phyloP scores from a whole-genome alignment of 2,329 filamentous ascomycete genomes.

The Ophiostoma populinum region DNA sequence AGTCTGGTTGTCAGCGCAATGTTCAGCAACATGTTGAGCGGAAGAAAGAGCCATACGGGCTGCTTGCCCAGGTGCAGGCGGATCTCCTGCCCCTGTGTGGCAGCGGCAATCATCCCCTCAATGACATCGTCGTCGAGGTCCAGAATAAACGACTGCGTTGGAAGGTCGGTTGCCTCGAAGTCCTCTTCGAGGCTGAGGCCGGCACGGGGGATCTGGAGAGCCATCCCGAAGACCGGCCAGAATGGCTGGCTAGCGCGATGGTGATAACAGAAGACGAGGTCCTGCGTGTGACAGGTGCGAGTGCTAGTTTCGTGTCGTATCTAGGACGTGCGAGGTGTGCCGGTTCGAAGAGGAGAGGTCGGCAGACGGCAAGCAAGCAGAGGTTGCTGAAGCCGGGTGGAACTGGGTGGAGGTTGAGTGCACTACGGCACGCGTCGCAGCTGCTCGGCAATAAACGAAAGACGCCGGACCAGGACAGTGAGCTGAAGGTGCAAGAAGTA shows the following conservation, averaged over 20 bases:
- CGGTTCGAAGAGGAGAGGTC: too few relatives aligned
- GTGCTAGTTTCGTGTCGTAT: neutral
- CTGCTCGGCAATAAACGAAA: too few relatives aligned
- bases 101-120: conserved; percentile 43
- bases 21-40: neutral
- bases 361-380: too few relatives aligned
- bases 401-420: too few relatives aligned
- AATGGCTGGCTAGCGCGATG: conserved; percentile 3
- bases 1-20: conserved; percentile 22
- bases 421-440: too few relatives aligned
- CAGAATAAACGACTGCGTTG: conserved; percentile 39
- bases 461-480: too few relatives aligned
- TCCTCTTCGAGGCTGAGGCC: conserved; percentile 41
- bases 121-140: conserved; percentile 39
- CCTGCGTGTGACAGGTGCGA: too few relatives aligned
- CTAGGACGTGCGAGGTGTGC: too few relatives aligned
- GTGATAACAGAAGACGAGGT: too few relatives aligned
- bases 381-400: too few relatives aligned
- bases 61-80: conserved; percentile 38
- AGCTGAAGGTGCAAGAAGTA: too few relatives aligned
- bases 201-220: conserved; percentile 36
- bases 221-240: conserved; percentile 16
- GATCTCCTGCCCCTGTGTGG: conserved; percentile 37
- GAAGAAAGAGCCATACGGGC: conserved; percentile 31
- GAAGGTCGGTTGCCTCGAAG: conserved; percentile 27